These are phyloP conservation scores for Pseudocercospora pini-densiflorae DNA, from an alignment of 2,329 filamentous ascomycete species.

Conservation along the genomic window DNA sequence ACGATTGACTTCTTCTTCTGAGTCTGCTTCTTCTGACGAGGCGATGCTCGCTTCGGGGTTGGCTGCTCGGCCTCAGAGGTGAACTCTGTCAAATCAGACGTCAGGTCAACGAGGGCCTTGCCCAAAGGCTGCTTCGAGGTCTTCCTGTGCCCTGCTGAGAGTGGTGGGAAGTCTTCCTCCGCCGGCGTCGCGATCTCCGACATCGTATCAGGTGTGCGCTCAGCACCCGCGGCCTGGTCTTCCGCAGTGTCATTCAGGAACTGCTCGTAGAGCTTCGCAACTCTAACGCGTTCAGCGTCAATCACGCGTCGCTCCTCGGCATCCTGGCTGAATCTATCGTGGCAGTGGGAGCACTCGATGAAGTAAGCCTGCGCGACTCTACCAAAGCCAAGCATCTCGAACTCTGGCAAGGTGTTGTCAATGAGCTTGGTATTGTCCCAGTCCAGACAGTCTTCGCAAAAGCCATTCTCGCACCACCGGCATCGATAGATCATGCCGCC, in stretches of 20 bases:
- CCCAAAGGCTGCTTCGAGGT: background rate
- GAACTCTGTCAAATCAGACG: background rate
- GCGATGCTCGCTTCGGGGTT: background rate
- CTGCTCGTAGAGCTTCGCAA: conserved; percentile 11
- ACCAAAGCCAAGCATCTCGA: conserved; percentile 54
- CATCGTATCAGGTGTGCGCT: conserved; percentile 26
- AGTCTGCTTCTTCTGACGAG: background rate
- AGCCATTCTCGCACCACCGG: conserved; percentile 59
- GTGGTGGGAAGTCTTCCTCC: background rate
- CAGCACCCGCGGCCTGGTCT: background rate
- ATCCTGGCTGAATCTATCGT: conserved; percentile 41
- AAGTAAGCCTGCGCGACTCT: conserved; percentile 54
- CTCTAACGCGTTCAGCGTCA: conserved; percentile 19
- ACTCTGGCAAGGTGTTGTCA: conserved; percentile 58
- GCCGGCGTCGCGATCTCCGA: conserved; percentile 30
- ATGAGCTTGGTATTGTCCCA: conserved; percentile 57
- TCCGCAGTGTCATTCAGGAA: conserved; percentile 5
- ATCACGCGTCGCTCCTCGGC: conserved; percentile 20
- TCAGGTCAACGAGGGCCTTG: background rate
- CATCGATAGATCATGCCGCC: conserved; percentile 59
- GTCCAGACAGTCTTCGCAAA: conserved; percentile 64
- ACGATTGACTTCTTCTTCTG: background rate
- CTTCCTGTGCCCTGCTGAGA: background rate
- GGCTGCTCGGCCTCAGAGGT: background rate
- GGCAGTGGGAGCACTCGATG: conserved; percentile 56